A percentile compares a stretch with the other conserved stretches of the same genome.
Conservation (phyloP, 768 basidiomycete genomes). For the Cystobasidium ongulense region DNA sequence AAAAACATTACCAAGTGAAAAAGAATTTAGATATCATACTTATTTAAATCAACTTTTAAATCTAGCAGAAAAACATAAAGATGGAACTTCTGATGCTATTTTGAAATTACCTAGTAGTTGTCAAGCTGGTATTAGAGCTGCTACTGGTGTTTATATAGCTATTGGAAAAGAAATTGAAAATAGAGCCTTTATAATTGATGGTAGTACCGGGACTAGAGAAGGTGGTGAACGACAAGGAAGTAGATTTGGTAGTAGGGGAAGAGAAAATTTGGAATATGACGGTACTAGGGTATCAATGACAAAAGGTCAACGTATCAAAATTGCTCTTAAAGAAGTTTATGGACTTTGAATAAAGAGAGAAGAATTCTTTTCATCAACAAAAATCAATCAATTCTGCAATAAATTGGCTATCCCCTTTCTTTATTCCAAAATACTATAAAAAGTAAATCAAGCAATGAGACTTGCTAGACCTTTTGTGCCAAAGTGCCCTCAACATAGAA, state of each 20-base stretch:
- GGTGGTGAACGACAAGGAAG: not conserved
- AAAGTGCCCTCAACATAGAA: too few species aligned
- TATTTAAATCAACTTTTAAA: constrained; percentile 10
- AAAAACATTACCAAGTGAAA: not conserved
- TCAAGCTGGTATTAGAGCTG: constrained; percentile 23
- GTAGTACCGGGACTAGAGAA: too few species aligned
- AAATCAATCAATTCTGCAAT: too few species aligned
- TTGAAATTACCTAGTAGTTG: not conserved
- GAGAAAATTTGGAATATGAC: constrained; percentile 1
- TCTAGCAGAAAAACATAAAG: constrained; percentile 20
- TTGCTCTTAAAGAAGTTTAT: constrained; percentile 26
- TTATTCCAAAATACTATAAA: too few species aligned
- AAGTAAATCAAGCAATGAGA: too few species aligned
- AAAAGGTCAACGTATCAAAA: constrained; percentile 11
- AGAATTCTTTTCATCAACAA: too few species aligned
- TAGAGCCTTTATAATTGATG: constrained; percentile 8
- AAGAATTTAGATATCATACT: constrained; percentile 16
- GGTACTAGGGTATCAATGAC: constrained; percentile 14
- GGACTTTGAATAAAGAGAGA: not conserved
- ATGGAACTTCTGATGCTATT: constrained; percentile 15
- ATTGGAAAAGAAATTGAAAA: constrained; percentile 25
- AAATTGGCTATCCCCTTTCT: too few species aligned
- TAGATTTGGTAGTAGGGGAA: not conserved
- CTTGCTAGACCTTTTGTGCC: too few species aligned
- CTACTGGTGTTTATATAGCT: constrained; percentile 23